Evolutionary conservation across 257 asterid species (phyloP), one percentile per base, ranked within the genome.

Genomic region (Nicotiana attenuata): DNA sequence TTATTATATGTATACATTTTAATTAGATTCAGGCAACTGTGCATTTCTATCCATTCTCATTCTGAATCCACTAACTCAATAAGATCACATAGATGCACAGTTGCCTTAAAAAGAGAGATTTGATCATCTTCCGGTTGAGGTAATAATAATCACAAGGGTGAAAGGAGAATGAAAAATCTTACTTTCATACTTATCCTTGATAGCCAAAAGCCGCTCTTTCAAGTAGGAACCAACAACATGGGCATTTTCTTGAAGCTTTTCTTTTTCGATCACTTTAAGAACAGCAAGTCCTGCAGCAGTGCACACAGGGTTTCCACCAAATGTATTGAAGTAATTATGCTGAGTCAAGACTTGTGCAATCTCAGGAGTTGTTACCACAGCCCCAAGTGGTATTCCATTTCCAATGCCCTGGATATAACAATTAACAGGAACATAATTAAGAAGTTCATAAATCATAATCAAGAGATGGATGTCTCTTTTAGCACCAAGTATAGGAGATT

Each of bases 221-320:
- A 96, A 85, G 87, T 92, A 90, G 19, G 95, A 87, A 53, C 99
- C 99, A 29, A 96, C 97, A 2, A 66, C 64, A 33, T 80, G 68
- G 17, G 98, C 95, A 80, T 96, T 96, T 81, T 91, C 86, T 89
- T 96, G 99, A 85, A 96, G 98, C 65, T 88, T 87, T 82, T 96
- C 98, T 76, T 90, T 93, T 83, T 93, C 97, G 56, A 96, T 91
- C 76, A 93, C 97, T 81, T 80, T 88, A 28, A 96, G 97, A 78
- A 94, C 98, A 8, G 99, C 99, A 73, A 87, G 93, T 13, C 99
- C 99, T 1, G 96, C 97, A 19, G 98, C 97, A 41, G 98, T 89
- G 10, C 99, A 96, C 31, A 94, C 90, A 3, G 98, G 99, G 78
- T 96, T 96, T 26, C 99, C 99, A 2, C 99, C 99, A 85, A 92